phyloP scores from a whole-genome alignment of 139 green algal species.

The Closterium sp. region DNA sequence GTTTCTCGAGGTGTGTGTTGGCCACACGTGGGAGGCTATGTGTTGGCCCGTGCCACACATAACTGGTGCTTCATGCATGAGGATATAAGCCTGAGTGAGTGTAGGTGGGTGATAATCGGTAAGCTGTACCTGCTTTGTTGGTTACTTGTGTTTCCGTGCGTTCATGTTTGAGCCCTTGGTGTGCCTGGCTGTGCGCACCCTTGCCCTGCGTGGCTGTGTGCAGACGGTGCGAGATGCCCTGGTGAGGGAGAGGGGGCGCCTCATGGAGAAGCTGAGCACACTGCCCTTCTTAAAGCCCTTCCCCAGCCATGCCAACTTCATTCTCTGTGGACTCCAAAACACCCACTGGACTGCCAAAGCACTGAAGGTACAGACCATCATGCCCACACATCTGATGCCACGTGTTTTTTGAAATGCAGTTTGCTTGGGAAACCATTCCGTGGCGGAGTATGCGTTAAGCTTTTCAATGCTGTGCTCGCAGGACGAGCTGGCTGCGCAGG shows the following conservation, averaged over 20 bases:
- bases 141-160: neutral
- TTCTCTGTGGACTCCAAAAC: slow-evolving; percentile 75
- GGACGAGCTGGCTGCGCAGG: slow-evolving; percentile 71
- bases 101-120: neutral
- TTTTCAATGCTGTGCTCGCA: too few species aligned
- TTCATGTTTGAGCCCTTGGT: too few species aligned
- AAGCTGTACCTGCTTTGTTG: neutral
- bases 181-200: too few species aligned
- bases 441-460: too few species aligned
- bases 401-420: too few species aligned
- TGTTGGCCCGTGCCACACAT: too few species aligned
- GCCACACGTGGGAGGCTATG: too few species aligned
- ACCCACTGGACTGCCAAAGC: neutral
- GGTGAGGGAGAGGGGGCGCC: slow-evolving; percentile 74
- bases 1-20: neutral
- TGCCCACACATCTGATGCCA: neutral
- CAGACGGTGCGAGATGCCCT: slow-evolving; percentile 75
- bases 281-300: slow-evolving; percentile 88
- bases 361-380: neutral
- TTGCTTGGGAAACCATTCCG: too few species aligned
- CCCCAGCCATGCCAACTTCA: slow-evolving; percentile 92
- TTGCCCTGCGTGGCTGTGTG: neutral
- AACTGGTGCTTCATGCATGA: too few species aligned
- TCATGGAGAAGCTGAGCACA: slow-evolving; percentile 66
- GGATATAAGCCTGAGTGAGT: too few species aligned